phyloP scores from a whole-genome alignment of 2,329 filamentous ascomycete genomes.

The Arachnomyces sp. region DNA sequence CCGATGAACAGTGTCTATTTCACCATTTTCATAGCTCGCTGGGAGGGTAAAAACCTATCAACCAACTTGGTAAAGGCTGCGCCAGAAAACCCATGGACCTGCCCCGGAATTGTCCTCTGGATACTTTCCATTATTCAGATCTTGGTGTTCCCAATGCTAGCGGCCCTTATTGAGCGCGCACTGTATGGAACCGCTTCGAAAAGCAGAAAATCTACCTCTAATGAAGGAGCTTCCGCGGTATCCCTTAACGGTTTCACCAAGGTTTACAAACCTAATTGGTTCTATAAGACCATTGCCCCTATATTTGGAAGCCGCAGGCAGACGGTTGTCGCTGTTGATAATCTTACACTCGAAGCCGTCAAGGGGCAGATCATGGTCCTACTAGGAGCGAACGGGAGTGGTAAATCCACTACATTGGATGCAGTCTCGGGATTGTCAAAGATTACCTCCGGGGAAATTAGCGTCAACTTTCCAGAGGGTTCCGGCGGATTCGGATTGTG shows the following conservation, averaged over 20 bases:
- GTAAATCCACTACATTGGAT: slow-evolving; percentile 84
- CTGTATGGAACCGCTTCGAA: slow-evolving; percentile 68
- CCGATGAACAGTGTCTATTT: slow-evolving; percentile 86
- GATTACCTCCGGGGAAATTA: slow-evolving; percentile 67
- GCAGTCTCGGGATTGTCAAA: slow-evolving; percentile 76
- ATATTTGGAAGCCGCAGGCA: slow-evolving; percentile 47
- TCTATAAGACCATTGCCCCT: slow-evolving; percentile 43
- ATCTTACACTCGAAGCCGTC: slow-evolving; percentile 62
- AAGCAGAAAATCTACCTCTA: slow-evolving; percentile 40
- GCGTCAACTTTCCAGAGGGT: slow-evolving; percentile 69
- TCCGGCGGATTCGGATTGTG: slow-evolving; percentile 77
- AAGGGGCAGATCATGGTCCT: slow-evolving; percentile 80
- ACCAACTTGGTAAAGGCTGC: slow-evolving; percentile 57
- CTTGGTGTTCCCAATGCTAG: slow-evolving; percentile 67
- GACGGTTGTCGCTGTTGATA: slow-evolving; percentile 70
- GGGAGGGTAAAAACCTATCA: slow-evolving; percentile 54
- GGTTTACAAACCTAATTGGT: slow-evolving; percentile 60
- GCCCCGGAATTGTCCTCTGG: slow-evolving; percentile 71
- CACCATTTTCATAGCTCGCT: slow-evolving; percentile 66
- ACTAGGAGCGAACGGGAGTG: slow-evolving; percentile 81
- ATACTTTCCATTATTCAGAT: slow-evolving; percentile 72
- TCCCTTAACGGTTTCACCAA: slow-evolving; percentile 69
- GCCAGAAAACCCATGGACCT: slow-evolving; percentile 57
- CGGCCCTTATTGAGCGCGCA: slow-evolving; percentile 62
- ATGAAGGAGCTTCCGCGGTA: slow-evolving; percentile 49